Evolutionary conservation across 305 asterid species (phyloP).

Genomic region (Plantago coronopus): DNA sequence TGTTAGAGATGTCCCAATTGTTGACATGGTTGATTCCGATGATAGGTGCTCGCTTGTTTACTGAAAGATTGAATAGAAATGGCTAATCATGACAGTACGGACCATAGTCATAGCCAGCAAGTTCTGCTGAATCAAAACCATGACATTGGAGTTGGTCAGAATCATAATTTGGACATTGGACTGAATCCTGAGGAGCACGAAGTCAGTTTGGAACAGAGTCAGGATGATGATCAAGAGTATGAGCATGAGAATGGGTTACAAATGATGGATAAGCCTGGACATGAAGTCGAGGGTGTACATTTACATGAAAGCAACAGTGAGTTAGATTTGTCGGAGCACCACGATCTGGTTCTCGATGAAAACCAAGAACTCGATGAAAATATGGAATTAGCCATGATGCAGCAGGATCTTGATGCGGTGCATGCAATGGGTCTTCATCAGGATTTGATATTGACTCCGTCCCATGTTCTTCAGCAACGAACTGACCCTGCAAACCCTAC

Average conservation of each 20-base stretch:
- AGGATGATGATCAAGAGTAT: slow-evolving; percentile 38
- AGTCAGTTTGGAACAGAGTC: slow-evolving; percentile 40
- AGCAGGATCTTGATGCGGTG: slow-evolving; percentile 51
- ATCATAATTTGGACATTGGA: slow-evolving; percentile 48
- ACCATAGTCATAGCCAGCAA: slow-evolving; percentile 52
- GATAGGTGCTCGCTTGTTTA: slow-evolving; percentile 18
- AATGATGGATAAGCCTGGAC: slow-evolving; percentile 53
- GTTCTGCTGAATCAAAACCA: slow-evolving; percentile 50
- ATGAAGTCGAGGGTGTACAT: slow-evolving; percentile 43
- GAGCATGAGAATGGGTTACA: slow-evolving; percentile 47
- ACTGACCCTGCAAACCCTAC: slow-evolving; percentile 51
- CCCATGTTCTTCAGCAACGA: slow-evolving; percentile 73
- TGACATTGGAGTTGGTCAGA: slow-evolving; percentile 40
- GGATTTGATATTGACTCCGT: slow-evolving; percentile 48
- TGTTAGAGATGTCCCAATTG: not conserved
- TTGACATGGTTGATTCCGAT: slow-evolving; percentile 4
- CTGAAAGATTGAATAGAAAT: slow-evolving; percentile 2
- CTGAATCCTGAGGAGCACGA: slow-evolving; percentile 43
- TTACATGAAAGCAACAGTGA: slow-evolving; percentile 45
- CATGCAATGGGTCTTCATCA: slow-evolving; percentile 50
- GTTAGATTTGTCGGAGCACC: slow-evolving; percentile 53
- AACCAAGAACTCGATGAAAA: slow-evolving; percentile 70
- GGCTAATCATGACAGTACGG: slow-evolving; percentile 22
- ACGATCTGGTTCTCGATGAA: slow-evolving; percentile 49
- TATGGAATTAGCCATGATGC: slow-evolving; percentile 66